Percentiles rank a stretch among this genome's conserved stretches.
Conservation (phyloP, 1,139 yeast species). For the Wickerhamomyces sp. region DNA sequence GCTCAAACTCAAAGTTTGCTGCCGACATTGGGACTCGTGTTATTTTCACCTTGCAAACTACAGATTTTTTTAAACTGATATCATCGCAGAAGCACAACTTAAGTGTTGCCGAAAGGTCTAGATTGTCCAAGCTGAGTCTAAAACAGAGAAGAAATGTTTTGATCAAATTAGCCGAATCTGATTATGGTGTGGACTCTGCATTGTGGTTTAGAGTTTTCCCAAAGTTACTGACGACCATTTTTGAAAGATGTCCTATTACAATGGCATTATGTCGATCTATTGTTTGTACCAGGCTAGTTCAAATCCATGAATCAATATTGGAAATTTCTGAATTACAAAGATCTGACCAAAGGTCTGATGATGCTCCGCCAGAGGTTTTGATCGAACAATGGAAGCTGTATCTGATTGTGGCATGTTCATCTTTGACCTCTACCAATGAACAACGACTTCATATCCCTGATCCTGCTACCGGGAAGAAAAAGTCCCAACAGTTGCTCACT, state of each 20-base stretch:
- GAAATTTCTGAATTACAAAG: slow-evolving; percentile 52
- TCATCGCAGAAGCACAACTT: slow-evolving; percentile 51
- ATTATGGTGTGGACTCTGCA: slow-evolving; percentile 92
- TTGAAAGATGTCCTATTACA: slow-evolving; percentile 84
- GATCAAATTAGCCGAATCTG: slow-evolving; percentile 78
- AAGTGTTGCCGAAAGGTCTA: slow-evolving; percentile 76
- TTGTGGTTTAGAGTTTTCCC: slow-evolving; percentile 92
- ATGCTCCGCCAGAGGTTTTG: slow-evolving; percentile 64
- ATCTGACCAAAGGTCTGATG: slow-evolving; percentile 21
- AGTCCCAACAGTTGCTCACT: slow-evolving; percentile 71
- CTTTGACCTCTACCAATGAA: slow-evolving; percentile 85
- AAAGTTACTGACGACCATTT: slow-evolving; percentile 62
- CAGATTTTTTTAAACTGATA: slow-evolving; percentile 65
- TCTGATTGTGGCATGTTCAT: slow-evolving; percentile 86
- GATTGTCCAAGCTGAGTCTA: slow-evolving; percentile 60
- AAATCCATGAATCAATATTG: slow-evolving; percentile 76
- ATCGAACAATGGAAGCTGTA: slow-evolving; percentile 88
- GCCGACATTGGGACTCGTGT: slow-evolving; percentile 78
- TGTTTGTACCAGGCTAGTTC: slow-evolving; percentile 84
- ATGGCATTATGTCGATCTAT: slow-evolving; percentile 92
- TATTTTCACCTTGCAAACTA: slow-evolving; percentile 68
- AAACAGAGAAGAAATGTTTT: slow-evolving; percentile 59
- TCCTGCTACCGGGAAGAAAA: slow-evolving; percentile 36
- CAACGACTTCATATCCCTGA: slow-evolving; percentile 65
- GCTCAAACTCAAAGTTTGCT: slow-evolving; percentile 67